A percentile compares a stretch with the other conserved stretches of the same genome.
Evolutionary conservation across 257 asterid genomes (phyloP).

Genomic region (Petrea volubilis): DNA sequence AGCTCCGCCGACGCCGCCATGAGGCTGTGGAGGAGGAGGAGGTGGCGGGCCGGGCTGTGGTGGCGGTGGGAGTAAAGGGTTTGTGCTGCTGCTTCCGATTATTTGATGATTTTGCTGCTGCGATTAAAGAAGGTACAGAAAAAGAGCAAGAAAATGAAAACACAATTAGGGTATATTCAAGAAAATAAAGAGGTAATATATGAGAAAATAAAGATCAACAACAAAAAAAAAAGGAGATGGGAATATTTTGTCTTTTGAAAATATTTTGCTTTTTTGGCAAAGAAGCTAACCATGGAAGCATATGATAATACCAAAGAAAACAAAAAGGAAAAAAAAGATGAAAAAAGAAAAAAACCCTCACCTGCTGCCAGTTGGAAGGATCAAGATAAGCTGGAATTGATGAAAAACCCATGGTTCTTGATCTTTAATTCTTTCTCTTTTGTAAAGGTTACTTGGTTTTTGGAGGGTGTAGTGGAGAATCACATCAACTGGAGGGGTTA

Average conservation of each 20-base stretch:
- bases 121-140: slow-evolving; percentile 15
- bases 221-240: slow-evolving; percentile 17
- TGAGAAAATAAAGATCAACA: slow-evolving; percentile 20
- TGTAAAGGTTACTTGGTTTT: slow-evolving; percentile 72
- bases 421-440: slow-evolving; percentile 72
- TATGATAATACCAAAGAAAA: slow-evolving; percentile 26
- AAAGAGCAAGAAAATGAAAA: slow-evolving; percentile 28
- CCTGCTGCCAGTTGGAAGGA: slow-evolving; percentile 99
- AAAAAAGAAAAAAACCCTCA: slow-evolving; percentile 27
- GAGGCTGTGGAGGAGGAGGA: slow-evolving; percentile 46
- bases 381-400: slow-evolving; percentile 96
- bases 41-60: slow-evolving; percentile 38
- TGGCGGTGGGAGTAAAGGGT: slow-evolving; percentile 42
- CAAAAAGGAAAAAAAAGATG: slow-evolving; percentile 8
- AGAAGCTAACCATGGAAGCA: slow-evolving; percentile 60
- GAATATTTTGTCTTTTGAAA: slow-evolving; percentile 69
- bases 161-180: slow-evolving; percentile 48
- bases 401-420: slow-evolving; percentile 86
- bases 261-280: slow-evolving; percentile 39
- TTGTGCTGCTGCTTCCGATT: slow-evolving; percentile 50
- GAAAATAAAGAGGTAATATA: slow-evolving; percentile 35
- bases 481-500: slow-evolving; percentile 66
- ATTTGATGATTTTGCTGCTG: slow-evolving; percentile 57
- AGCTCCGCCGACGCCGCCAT: slow-evolving; percentile 41
- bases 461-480: slow-evolving; percentile 81